phyloP scores from a whole-genome alignment of 257 asterid species.

The Sherardia arvensis region DNA sequence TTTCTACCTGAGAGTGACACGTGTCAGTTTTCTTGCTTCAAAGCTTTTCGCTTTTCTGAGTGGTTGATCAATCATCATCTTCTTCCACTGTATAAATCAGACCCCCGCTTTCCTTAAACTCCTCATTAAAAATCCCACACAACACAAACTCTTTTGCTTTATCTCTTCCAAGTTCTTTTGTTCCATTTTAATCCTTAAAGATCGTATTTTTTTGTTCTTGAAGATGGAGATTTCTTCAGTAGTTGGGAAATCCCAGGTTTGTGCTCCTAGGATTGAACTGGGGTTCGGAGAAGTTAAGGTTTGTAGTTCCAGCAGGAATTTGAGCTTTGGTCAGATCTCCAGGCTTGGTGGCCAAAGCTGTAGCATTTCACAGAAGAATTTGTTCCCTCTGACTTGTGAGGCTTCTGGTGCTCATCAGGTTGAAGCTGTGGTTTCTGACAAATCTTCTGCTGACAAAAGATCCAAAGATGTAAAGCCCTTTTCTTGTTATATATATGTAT shows the following conservation, averaged over 20 bases:
- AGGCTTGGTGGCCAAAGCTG: conserved; percentile 21
- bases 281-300: conserved; percentile 27
- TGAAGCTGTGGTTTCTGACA: conserved; percentile 29
- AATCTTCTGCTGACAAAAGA: conserved; percentile 20
- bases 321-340: conserved; percentile 28
- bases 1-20: conserved; percentile 17
- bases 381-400: conserved; percentile 23
- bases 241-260: conserved; percentile 59
- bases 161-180: background rate
- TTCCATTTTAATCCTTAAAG: background rate
- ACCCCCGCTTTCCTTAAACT: background rate
- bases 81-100: background rate
- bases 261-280: conserved; percentile 30
- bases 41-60: background rate
- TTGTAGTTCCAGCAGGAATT: conserved; percentile 39
- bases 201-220: background rate
- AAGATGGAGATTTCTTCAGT: conserved; percentile 66
- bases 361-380: conserved; percentile 28
- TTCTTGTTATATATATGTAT: no score
- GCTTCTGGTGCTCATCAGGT: conserved; percentile 33
- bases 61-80: background rate
- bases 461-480: conserved; percentile 28
- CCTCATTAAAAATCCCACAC: background rate
- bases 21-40: conserved; percentile 10
- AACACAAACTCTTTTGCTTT: conserved; percentile 1